phyloP scores from a whole-genome alignment of 2,329 filamentous ascomycete species.

The Didymella segeticola region DNA sequence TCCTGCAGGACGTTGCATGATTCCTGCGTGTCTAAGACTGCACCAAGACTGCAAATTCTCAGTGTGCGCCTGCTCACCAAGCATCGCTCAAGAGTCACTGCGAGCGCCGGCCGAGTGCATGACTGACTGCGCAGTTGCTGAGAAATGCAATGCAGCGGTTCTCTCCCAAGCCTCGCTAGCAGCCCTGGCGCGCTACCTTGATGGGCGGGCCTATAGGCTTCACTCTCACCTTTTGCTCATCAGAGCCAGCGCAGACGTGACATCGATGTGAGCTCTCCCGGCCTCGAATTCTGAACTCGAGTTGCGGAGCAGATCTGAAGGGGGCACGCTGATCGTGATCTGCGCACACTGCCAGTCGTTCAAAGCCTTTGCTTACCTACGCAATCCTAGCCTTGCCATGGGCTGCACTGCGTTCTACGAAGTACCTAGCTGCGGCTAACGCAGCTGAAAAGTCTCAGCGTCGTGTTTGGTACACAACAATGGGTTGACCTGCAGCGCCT shows the following conservation, averaged over 20 bases:
- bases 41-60: background rate
- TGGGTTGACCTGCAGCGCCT: conserved; percentile 1
- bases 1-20: background rate
- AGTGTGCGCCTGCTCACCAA: background rate
- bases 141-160: conserved; percentile 14
- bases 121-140: conserved; percentile 8
- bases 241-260: background rate
- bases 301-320: background rate
- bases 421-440: background rate
- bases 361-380: background rate
- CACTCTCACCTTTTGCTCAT: background rate
- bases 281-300: background rate
- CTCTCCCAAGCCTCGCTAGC: conserved; percentile 11
- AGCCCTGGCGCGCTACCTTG: conserved; percentile 12
- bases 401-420: background rate
- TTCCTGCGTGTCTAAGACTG: background rate
- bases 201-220: too few species aligned
- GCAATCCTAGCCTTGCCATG: background rate
- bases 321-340: conserved; percentile 11
- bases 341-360: background rate
- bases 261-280: too few species aligned
- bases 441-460: conserved; percentile 9
- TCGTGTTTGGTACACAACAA: conserved; percentile 5
- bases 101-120: conserved; percentile 8
- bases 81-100: conserved; percentile 3